Percentiles rank a stretch among this genome's conserved stretches.
Conservation (phyloP, 2,329 filamentous ascomycete species). For the Aurifilum marmelostoma region DNA sequence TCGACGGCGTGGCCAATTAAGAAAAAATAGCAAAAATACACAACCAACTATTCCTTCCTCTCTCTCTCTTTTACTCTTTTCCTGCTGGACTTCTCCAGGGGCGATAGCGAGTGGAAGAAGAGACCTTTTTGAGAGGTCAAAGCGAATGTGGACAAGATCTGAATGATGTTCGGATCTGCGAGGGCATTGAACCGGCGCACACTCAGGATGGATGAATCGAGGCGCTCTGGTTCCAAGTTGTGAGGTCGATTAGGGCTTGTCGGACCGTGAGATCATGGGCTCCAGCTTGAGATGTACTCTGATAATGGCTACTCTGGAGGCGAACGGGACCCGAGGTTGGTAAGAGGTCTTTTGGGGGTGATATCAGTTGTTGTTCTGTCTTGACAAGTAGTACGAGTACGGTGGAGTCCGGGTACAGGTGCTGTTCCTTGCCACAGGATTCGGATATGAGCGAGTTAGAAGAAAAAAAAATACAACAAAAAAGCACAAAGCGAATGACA, state of each 20-base stretch:
- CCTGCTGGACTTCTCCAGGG: slow-evolving; percentile 23
- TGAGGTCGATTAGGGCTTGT: not conserved
- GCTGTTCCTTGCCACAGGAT: slow-evolving; percentile 32
- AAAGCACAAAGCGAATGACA: slow-evolving; percentile 72
- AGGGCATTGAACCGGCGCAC: slow-evolving; percentile 21
- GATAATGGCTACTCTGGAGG: slow-evolving; percentile 14
- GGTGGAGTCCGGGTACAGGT: slow-evolving; percentile 25
- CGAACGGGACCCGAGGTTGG: not conserved
- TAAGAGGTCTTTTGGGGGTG: not conserved
- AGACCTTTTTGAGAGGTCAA: slow-evolving; percentile 28
- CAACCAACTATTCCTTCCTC: slow-evolving; percentile 22
- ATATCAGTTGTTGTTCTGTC: slow-evolving; percentile 4
- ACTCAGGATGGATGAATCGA: not conserved
- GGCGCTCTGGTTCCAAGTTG: not conserved
- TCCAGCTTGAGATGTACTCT: slow-evolving; percentile 5
- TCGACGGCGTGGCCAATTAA: not conserved
- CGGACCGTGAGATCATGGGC: not conserved
- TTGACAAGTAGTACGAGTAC: slow-evolving; percentile 5
- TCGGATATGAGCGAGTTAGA: slow-evolving; percentile 11
- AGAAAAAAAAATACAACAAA: slow-evolving; percentile 42
- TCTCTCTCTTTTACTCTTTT: slow-evolving; percentile 27
- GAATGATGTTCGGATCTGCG: slow-evolving; percentile 21
- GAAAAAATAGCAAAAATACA: not conserved
- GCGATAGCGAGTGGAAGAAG: slow-evolving; percentile 45
- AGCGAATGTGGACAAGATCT: slow-evolving; percentile 34